These are phyloP conservation scores for Pseudogymnoascus sp. DNA, from an alignment of 2,329 filamentous ascomycete genomes.

Conservation along the genomic window DNA sequence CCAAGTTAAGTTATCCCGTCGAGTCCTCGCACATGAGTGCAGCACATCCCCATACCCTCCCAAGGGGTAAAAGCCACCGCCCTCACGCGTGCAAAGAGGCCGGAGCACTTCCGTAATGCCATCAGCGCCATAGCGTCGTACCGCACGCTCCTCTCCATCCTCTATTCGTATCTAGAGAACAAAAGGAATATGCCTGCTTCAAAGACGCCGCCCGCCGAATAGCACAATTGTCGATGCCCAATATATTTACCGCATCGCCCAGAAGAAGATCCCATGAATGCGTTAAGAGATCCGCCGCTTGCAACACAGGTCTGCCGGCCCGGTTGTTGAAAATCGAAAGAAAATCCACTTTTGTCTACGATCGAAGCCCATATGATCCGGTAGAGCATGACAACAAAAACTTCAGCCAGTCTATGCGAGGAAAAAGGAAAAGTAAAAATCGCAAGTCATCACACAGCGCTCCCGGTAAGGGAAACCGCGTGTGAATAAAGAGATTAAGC, in stretches of 20 bases:
- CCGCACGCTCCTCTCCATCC: conserved; percentile 7
- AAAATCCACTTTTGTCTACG: conserved; percentile 12
- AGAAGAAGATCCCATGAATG: conserved; percentile 8
- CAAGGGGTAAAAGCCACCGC: neutral
- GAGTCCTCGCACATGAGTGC: conserved; percentile 5
- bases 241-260: conserved; percentile 7
- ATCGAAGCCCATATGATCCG: conserved; percentile 7
- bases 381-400: conserved; percentile 3
- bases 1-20: conserved; percentile 6
- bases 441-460: neutral
- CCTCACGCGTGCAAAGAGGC: conserved; percentile 9
- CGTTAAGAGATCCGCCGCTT: conserved; percentile 7
- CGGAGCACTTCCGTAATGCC: conserved; percentile 8
- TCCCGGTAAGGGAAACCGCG: neutral
- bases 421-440: neutral
- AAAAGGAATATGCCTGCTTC: conserved; percentile 9
- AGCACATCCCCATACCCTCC: neutral
- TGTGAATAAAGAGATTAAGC: conserved; percentile 3
- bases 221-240: neutral
- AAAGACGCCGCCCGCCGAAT: conserved; percentile 8
- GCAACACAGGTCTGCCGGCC: conserved; percentile 2
- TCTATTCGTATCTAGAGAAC: conserved; percentile 6
- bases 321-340: neutral
- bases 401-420: conserved; percentile 6
- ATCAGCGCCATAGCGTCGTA: conserved; percentile 7